Evolutionary conservation across 768 basidiomycete genomes (phyloP), one percentile per base, ranked within the genome.

Genomic region (Boletus patriciae): DNA sequence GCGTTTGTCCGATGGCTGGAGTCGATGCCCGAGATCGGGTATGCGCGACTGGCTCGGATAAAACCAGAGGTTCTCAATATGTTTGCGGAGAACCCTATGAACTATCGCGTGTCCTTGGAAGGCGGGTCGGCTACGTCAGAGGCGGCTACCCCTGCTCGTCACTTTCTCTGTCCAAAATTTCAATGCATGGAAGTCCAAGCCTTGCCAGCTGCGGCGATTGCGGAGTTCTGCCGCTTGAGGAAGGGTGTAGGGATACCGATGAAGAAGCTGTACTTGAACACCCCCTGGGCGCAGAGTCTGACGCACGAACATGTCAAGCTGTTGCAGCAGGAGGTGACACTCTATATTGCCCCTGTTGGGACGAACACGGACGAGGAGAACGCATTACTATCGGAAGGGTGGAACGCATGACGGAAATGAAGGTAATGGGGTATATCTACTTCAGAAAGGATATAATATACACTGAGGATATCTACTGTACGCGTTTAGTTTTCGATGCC

Each of bases 11-110:
- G 72, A 38, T 85, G 82, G 78, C 68, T 88, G 31, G 70, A 79
- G 46, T 80, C 85, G 21, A 83, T 88, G 78, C 85, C 85, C 11
- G 66, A 74, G 27, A 63, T 89, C 21, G 70, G 63, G 41, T 83
- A 79, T 63, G 70, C 83, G 31, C 78, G 83, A 21, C 62, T 85
- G 23, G 75, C 79, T n/a, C 74, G 74, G 44, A 66, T 83, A 38
- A 72, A 73, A 45, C 54, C 66, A 33, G 62, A 70, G 21, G 65
- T 86, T 44, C 74, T 86, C 49, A 71, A 79, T 3, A 60, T 77
- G n/a, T 83, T 88, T 63, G 71, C 79, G 48, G 70, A 72, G 49
- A 74, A 81, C 56, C 74, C 77, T 5, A 41, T 60, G 62, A 38
- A 64, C 21, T 59, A 69, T 43, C 66, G 60, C 37, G 52, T 9